A percentile compares a stretch with the other conserved stretches of the same genome.
phyloP scores from a whole-genome alignment of 495 filamentous ascomycete species.

The Annulohypoxylon maeteangense region DNA sequence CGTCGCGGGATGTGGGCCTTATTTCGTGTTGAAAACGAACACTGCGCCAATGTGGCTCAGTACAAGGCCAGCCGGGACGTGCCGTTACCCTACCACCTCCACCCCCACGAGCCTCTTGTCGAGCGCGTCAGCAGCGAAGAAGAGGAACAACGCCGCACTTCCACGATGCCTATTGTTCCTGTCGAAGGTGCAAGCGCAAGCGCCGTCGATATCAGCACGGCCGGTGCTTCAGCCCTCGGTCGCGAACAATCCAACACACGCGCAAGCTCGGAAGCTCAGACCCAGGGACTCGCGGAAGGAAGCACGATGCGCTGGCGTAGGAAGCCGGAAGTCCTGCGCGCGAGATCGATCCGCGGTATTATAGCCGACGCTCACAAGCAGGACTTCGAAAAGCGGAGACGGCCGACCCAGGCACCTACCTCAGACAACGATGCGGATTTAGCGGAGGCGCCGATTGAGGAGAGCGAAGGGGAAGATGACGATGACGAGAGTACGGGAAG shows the following conservation, averaged over 20 bases:
- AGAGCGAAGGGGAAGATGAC: slow-evolving; percentile 45
- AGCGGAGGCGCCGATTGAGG: slow-evolving; percentile 31
- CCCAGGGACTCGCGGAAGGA: slow-evolving; percentile 49
- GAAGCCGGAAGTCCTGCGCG: slow-evolving; percentile 48
- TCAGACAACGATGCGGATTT: slow-evolving; percentile 3
- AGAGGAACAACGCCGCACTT: slow-evolving; percentile 14
- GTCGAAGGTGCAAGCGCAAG: slow-evolving; percentile 28
- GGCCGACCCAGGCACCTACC: slow-evolving; percentile 46
- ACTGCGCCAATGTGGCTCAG: slow-evolving; percentile 85
- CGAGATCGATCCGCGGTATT: slow-evolving; percentile 64
- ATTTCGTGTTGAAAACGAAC: slow-evolving; percentile 96
- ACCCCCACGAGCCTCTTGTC: slow-evolving; percentile 44
- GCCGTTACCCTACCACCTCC: slow-evolving; percentile 79
- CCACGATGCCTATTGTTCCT: slow-evolving; percentile 28
- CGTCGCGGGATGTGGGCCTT: slow-evolving; percentile 89
- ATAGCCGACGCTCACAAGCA: slow-evolving; percentile 82
- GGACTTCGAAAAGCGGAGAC: slow-evolving; percentile 83
- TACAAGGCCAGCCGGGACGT: slow-evolving; percentile 86
- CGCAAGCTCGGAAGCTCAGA: slow-evolving; percentile 21
- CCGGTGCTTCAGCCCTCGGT: slow-evolving; percentile 26
- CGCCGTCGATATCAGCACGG: slow-evolving; percentile 21
- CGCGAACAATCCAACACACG: slow-evolving; percentile 26
- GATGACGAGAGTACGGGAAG: slow-evolving; percentile 51
- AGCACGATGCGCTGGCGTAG: slow-evolving; percentile 52
- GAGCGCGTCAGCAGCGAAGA: slow-evolving; percentile 47